A percentile compares a stretch with the other conserved stretches of the same genome.
phyloP scores from a whole-genome alignment of 2,329 filamentous ascomycete species.

The Neonectria ditissima region DNA sequence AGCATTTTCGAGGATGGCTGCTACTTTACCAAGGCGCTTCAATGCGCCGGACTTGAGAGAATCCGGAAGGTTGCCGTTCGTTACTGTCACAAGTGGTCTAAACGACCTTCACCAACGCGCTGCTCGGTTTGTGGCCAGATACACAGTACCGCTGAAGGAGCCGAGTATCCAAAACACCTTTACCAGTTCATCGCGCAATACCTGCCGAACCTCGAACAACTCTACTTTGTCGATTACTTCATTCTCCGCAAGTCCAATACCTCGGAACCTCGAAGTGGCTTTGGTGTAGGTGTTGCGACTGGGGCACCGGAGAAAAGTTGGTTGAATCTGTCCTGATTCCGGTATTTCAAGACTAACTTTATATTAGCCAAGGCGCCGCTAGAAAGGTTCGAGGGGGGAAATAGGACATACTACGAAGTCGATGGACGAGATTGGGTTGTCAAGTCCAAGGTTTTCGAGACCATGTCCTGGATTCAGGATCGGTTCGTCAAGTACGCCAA shows the following conservation, averaged over 20 bases:
- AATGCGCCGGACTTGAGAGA: constrained; percentile 46
- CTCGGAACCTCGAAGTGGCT: background rate
- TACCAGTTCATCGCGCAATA: constrained; percentile 59
- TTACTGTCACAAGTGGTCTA: constrained; percentile 57
- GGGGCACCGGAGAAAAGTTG: constrained; percentile 18
- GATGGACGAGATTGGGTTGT: constrained; percentile 51
- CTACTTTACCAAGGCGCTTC: constrained; percentile 42
- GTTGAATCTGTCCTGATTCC: background rate
- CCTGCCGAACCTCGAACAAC: constrained; percentile 55
- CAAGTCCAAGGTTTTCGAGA: constrained; percentile 50
- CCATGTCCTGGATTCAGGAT: constrained; percentile 53
- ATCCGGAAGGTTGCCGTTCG: constrained; percentile 56
- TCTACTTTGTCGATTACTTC: constrained; percentile 60
- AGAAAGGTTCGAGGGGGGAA: constrained; percentile 37
- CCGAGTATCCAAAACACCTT: constrained; percentile 54
- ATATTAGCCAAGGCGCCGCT: constrained; percentile 9
- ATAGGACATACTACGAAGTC: constrained; percentile 50
- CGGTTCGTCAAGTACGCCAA: constrained; percentile 54
- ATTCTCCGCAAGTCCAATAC: constrained; percentile 47
- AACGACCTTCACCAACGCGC: constrained; percentile 37
- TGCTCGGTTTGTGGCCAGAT: constrained; percentile 52
- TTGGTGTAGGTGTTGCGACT: background rate
- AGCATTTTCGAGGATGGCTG: constrained; percentile 44
- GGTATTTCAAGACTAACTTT: constrained; percentile 19
- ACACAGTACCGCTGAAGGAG: constrained; percentile 43